Conservation (phyloP, 2,329 filamentous ascomycete genomes). For the Elsinoe fawcettii region DNA sequence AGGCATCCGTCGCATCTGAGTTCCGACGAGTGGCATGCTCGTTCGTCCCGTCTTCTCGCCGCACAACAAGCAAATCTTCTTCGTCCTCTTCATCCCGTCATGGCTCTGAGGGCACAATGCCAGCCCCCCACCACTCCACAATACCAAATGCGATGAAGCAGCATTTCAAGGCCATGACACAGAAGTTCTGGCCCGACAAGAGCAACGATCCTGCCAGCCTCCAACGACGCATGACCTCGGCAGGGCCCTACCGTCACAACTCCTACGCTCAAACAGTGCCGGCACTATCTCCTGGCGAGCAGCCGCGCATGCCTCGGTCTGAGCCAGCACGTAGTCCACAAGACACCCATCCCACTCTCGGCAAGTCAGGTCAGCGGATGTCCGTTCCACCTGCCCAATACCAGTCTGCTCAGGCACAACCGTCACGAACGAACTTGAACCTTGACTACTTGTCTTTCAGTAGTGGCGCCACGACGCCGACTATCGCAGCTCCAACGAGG, state of each 20-base stretch:
- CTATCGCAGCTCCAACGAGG: constrained; percentile 22
- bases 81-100: constrained; percentile 38
- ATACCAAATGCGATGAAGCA: constrained; percentile 31
- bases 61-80: constrained; percentile 38
- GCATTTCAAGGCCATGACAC: constrained; percentile 37
- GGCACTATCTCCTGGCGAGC: constrained; percentile 30
- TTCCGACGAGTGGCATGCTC: constrained; percentile 45
- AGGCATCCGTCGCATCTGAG: constrained; percentile 43
- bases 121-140: constrained; percentile 32
- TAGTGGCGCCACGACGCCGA: constrained; percentile 27
- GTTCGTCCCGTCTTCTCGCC: constrained; percentile 38
- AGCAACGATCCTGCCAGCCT: not conserved
- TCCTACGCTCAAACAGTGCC: constrained; percentile 1
- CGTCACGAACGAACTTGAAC: constrained; percentile 27
- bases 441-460: constrained; percentile 43
- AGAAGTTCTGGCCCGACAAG: constrained; percentile 11
- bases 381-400: constrained; percentile 26
- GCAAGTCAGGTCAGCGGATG: constrained; percentile 22
- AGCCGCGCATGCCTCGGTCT: constrained; percentile 37
- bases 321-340: constrained; percentile 41
- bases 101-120: constrained; percentile 36
- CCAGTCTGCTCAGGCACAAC: not conserved
- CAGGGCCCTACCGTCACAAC: constrained; percentile 1
- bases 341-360: constrained; percentile 28
- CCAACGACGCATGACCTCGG: constrained; percentile 29